Percentiles rank a stretch among this genome's conserved stretches.
These are phyloP conservation scores for Chrysoporthe austroafricana DNA, from an alignment of 2,329 filamentous ascomycete genomes.

Conservation along the genomic window DNA sequence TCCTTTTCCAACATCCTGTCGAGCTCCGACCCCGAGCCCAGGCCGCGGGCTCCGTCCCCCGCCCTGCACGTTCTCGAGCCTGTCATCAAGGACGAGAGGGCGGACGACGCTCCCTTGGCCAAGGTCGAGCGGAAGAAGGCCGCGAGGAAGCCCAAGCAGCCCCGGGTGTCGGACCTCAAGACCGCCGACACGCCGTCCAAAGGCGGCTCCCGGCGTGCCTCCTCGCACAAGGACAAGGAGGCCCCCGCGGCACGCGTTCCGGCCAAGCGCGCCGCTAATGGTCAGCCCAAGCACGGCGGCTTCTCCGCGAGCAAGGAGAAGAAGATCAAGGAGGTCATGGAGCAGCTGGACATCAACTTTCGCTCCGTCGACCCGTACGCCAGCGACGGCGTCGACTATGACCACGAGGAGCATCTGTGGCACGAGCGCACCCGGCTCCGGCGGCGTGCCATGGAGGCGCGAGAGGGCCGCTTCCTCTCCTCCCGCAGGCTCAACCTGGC, in stretches of 20 bases:
- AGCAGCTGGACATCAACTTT: slow-evolving; percentile 44
- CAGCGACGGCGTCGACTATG: slow-evolving; percentile 48
- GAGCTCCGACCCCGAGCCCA: slow-evolving; percentile 68
- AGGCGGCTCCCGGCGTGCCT: slow-evolving; percentile 52
- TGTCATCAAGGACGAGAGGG: slow-evolving; percentile 28
- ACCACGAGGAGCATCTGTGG: slow-evolving; percentile 51
- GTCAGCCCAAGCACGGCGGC: slow-evolving; percentile 52
- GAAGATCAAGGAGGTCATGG: slow-evolving; percentile 70
- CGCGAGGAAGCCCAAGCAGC: slow-evolving; percentile 48
- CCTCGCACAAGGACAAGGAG: slow-evolving; percentile 48
- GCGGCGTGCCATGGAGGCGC: slow-evolving; percentile 64
- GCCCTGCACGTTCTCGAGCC: slow-evolving; percentile 14
- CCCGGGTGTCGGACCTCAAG: slow-evolving; percentile 55
- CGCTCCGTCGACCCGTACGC: slow-evolving; percentile 48
- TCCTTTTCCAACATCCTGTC: slow-evolving; percentile 95
- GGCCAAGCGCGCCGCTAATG: slow-evolving; percentile 64
- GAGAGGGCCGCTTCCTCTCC: slow-evolving; percentile 68
- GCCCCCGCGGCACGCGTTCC: slow-evolving; percentile 49
- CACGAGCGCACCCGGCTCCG: slow-evolving; percentile 68
- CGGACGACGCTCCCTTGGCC: slow-evolving; percentile 28
- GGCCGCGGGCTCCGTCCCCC: slow-evolving; percentile 44
- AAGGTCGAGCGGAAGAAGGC: slow-evolving; percentile 41
- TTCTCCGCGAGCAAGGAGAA: slow-evolving; percentile 65
- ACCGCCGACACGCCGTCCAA: slow-evolving; percentile 53
- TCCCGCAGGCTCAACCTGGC: slow-evolving; percentile 63